Base-by-base conservation (phyloP, 1,284 basidiomycete species). In the Ceratobasidium sp. region DNA sequence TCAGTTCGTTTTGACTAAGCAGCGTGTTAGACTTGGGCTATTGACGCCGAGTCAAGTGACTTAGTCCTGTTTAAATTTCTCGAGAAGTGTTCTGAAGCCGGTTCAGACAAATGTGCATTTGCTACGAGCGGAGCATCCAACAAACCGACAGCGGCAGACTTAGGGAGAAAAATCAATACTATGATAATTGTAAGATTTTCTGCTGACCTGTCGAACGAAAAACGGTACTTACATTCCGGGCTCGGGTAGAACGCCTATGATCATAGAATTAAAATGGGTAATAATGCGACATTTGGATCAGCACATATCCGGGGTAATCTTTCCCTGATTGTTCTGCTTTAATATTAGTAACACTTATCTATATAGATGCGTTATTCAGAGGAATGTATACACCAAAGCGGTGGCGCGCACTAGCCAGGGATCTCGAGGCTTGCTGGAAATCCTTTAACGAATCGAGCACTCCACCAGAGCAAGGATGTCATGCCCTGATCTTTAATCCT, bases 81-180 rank as follows among this genome's bases (percentile, higher is more conserved):
- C 17, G 2, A 10, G 12, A 7, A 48, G 23, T 70, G 68, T 26
- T 20, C 23, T 33, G 40, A 54, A 28, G 68, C 68, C 4, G 68
- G 54, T 1, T 54, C 68, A 44, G 44, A 50, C 54, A 70, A 70
- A 28, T 70, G 68, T n/a, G 68, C 68, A 10, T 57, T 70, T 13
- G 28, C 68, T 7, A 17, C 56, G 17, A 20, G 59, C 20, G 54
- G 54, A 1, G n/a, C n/a, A n/a, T n/a, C n/a, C n/a, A n/a, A n/a
- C n/a, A n/a, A n/a, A 7, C 59, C 68, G 3, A 70, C 52, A 20
- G 42, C 28, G 3, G 40, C 23, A 1, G 44, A 40, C n/a, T 57
- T 70, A 1, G n/a, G 40, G 23, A n/a, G 17, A 9, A 57, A 52
- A 52, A 40, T 70, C 1, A 23, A 59, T 5, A 26, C 59, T 5